Evolutionary conservation across 495 filamentous ascomycete genomes (phyloP).

Genomic region (Lindgomyces ingoldianus): DNA sequence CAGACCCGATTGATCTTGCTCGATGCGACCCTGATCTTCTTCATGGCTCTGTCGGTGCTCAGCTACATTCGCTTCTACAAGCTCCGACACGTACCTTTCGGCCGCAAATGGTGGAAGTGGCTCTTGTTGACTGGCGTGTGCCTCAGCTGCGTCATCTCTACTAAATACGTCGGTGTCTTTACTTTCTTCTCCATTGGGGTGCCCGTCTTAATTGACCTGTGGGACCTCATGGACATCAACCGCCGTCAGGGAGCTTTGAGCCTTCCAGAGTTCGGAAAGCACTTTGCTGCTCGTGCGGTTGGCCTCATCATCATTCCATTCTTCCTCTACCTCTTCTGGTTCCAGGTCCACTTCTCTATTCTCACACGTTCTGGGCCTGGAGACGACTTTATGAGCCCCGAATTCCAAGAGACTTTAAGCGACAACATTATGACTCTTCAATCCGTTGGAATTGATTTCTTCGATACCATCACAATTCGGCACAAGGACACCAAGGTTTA

Average conservation of each 20-base stretch:
- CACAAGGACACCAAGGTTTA: conserved; percentile 98
- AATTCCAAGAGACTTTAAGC: conserved; percentile 94
- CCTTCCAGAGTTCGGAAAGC: conserved; percentile 79
- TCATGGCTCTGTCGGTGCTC: conserved; percentile 91
- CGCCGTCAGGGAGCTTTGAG: conserved; percentile 73
- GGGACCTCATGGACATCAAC: conserved; percentile 89
- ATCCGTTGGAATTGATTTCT: conserved; percentile 83
- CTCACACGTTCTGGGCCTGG: conserved; percentile 86
- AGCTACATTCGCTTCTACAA: conserved; percentile 98
- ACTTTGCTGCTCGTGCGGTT: conserved; percentile 80
- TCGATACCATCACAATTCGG: conserved; percentile 79
- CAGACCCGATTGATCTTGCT: conserved; percentile 95
- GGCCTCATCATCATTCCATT: conserved; percentile 88
- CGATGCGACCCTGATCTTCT: conserved; percentile 89
- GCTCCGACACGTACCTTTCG: conserved; percentile 82
- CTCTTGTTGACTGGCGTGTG: conserved; percentile 89
- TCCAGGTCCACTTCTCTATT: conserved; percentile 97
- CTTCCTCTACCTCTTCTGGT: conserved; percentile 99
- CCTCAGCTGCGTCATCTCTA: conserved; percentile 95
- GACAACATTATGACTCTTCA: conserved; percentile 91
- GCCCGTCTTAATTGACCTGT: conserved; percentile 89
- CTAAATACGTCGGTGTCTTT: conserved; percentile 96
- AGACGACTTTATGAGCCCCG: conserved; percentile 98
- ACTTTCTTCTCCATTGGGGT: conserved; percentile 96
- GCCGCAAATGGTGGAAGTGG: conserved; percentile 99